Conservation (phyloP, 345 rosid species). For the Noccaea bulbosa region DNA sequence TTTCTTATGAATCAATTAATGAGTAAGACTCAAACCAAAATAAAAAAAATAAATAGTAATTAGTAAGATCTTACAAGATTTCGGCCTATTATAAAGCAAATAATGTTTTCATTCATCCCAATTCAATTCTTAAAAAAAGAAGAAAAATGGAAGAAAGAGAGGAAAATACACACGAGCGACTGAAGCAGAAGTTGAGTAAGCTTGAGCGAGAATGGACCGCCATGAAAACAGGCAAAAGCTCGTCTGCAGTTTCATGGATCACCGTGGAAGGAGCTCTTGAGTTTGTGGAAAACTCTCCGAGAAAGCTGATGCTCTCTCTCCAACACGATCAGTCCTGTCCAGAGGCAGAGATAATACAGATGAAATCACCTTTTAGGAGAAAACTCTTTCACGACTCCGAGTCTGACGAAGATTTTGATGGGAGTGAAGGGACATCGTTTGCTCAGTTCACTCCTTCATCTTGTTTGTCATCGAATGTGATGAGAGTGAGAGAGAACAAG, state of each 20-base stretch:
- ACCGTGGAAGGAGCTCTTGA: constrained; percentile 38
- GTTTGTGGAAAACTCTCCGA: constrained; percentile 51
- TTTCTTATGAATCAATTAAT: not conserved
- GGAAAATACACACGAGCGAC: constrained; percentile 27
- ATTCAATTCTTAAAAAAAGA: constrained; percentile 6
- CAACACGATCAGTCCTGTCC: constrained; percentile 35
- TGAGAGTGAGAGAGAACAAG: not conserved
- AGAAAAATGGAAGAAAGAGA: constrained; percentile 33
- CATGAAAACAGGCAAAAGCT: constrained; percentile 45
- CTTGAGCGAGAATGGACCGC: constrained; percentile 52
- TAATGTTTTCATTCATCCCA: not conserved
- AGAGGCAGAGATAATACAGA: constrained; percentile 19
- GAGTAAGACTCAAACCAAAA: not conserved
- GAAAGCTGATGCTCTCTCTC: constrained; percentile 55
- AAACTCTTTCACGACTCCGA: constrained; percentile 34
- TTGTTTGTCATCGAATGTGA: constrained; percentile 36
- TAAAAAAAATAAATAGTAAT: not conserved
- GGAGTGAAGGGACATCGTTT: not conserved
- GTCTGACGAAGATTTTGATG: constrained; percentile 4
- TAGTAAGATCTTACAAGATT: constrained; percentile 14
- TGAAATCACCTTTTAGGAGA: constrained; percentile 30
- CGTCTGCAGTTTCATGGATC: constrained; percentile 37
- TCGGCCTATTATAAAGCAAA: not conserved
- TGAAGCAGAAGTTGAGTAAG: constrained; percentile 38
- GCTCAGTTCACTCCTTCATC: constrained; percentile 16